Conservation (phyloP, 805 yeast genomes). For the Wickerhamomyces alni region DNA sequence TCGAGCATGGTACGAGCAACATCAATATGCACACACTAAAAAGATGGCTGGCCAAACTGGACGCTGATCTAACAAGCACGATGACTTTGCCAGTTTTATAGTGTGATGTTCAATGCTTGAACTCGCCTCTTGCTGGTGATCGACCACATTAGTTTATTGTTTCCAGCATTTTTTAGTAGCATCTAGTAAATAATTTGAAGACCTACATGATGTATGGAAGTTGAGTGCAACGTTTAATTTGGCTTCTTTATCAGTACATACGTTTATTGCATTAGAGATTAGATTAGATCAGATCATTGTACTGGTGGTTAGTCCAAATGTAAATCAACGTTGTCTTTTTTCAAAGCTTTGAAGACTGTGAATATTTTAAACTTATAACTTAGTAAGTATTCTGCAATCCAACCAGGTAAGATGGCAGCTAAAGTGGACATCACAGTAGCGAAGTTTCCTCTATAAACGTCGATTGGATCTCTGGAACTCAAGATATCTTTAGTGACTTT, state of each 20-base stretch:
- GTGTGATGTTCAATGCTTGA: too few species aligned
- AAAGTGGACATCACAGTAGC: conserved; percentile 33
- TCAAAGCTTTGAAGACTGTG: conserved; percentile 1
- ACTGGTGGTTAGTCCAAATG: conserved; percentile 19
- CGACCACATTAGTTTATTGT: too few species aligned
- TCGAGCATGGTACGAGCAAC: conserved; percentile 1
- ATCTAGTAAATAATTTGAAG: too few species aligned
- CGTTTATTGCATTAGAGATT: too few species aligned
- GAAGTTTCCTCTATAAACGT: conserved; percentile 51
- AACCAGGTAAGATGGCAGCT: conserved; percentile 38
- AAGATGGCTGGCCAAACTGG: background rate
- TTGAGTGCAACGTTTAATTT: too few species aligned
- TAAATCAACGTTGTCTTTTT: conserved; percentile 16
- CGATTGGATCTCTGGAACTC: conserved; percentile 32
- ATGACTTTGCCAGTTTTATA: too few species aligned
- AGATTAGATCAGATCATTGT: too few species aligned
- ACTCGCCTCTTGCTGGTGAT: too few species aligned
- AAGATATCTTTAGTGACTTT: conserved; percentile 47
- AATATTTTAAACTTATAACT: conserved; percentile 31
- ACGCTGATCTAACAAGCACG: too few species aligned
- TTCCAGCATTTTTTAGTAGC: background rate
- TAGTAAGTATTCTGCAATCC: conserved; percentile 36
- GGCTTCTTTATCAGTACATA: too few species aligned
- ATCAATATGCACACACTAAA: background rate
- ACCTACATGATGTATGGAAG: too few species aligned